Conservation (phyloP, 2,329 filamentous ascomycete species). For the Beauveria brongniartii region DNA sequence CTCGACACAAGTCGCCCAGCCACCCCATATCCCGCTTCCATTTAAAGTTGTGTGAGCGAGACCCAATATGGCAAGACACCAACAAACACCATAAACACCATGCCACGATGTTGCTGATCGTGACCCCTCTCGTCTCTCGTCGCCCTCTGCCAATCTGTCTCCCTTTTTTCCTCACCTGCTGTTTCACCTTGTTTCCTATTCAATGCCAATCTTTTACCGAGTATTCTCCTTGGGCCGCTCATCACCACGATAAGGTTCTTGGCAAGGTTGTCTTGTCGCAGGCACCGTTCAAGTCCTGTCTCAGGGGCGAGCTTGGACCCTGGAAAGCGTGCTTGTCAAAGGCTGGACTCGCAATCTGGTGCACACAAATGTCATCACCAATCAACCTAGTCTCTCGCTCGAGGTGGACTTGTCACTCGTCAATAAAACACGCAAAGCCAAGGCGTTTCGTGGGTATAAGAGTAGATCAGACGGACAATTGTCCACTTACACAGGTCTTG, state of each 20-base stretch:
- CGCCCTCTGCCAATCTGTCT: conserved; percentile 2
- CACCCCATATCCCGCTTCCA: conserved; percentile 1
- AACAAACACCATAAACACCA: conserved; percentile 1
- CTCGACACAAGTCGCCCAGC: not conserved
- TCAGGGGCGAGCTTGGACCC: conserved; percentile 9
- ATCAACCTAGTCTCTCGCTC: not conserved
- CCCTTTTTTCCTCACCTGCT: not conserved
- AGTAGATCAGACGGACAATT: conserved; percentile 6
- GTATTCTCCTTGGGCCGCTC: not conserved
- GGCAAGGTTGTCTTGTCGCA: conserved; percentile 9
- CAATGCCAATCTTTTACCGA: not conserved
- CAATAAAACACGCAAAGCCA: not conserved
- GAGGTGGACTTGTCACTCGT: not conserved
- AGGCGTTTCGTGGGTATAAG: not conserved
- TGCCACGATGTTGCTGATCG: conserved; percentile 2
- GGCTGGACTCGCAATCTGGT: not conserved
- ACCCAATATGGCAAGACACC: not conserved
- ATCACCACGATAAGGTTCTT: conserved; percentile 6
- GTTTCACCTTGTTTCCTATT: conserved; percentile 4
- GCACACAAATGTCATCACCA: not conserved
- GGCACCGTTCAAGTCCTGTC: not conserved
- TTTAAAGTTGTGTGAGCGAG: conserved; percentile 1
- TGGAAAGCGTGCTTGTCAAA: not conserved
- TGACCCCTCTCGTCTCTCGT: not conserved
- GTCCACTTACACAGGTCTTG: conserved; percentile 8